These are phyloP conservation scores for Friedmanniomyces endolithicus DNA, from an alignment of 495 filamentous ascomycete species.

Conservation along the genomic window DNA sequence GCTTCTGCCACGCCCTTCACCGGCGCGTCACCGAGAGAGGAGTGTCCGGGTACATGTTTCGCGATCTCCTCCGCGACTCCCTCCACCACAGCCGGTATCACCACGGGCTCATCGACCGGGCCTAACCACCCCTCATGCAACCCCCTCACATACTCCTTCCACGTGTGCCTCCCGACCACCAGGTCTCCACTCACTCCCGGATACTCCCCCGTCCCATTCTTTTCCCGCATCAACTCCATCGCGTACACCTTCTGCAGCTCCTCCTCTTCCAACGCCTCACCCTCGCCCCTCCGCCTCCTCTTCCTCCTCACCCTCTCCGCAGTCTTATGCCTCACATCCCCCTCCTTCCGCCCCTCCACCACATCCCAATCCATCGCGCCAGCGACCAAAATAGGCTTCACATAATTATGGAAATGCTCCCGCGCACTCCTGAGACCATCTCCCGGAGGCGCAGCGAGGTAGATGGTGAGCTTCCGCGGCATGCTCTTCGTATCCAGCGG, in stretches of 20 bases:
- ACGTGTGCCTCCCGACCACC: conserved; percentile 80
- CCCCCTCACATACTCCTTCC: conserved; percentile 94
- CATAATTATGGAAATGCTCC: conserved; percentile 89
- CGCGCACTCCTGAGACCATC: conserved; percentile 70
- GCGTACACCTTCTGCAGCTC: conserved; percentile 34
- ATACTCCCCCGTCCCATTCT: conserved; percentile 52
- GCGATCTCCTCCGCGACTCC: conserved; percentile 3
- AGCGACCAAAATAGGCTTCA: conserved; percentile 84
- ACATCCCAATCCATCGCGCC: conserved; percentile 91
- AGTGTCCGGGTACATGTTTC: conserved; percentile 20
- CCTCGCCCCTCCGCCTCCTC: conserved; percentile 45
- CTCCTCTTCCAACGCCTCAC: conserved; percentile 35
- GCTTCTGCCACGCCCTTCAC: conserved; percentile 20
- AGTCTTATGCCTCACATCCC: conserved; percentile 68
- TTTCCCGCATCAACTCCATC: conserved; percentile 23
- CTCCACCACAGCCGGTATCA: conserved; percentile 28
- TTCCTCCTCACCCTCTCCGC: conserved; percentile 68
- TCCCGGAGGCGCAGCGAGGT: conserved; percentile 70
- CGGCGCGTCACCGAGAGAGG: conserved; percentile 11
- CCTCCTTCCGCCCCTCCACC: conserved; percentile 77
- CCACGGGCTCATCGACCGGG: conserved; percentile 47
- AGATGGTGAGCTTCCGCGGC: conserved; percentile 76
- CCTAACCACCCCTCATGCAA: conserved; percentile 95
- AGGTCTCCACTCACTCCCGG: conserved; percentile 68
- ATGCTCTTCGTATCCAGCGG: conserved; percentile 55